phyloP scores from a whole-genome alignment of 169 alveolate genomes.

The Plasmodium yoelii region DNA sequence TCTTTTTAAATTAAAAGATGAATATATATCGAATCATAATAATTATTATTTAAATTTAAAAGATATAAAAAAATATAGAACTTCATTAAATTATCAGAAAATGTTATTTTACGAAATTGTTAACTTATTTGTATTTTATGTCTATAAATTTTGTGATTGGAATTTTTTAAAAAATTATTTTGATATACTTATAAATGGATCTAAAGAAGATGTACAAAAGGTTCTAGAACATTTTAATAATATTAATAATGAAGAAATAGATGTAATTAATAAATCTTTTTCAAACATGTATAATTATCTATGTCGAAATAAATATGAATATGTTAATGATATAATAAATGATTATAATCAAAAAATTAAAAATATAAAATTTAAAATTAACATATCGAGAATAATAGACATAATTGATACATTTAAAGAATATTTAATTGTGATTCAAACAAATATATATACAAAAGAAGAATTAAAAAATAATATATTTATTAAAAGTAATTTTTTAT shows the following conservation, averaged over 20 bases:
- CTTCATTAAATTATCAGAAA: constrained; percentile 27
- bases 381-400: constrained; percentile 18
- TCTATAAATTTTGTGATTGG: constrained; percentile 69
- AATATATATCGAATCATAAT: constrained; percentile 16
- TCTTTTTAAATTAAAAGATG: constrained; percentile 45
- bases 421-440: constrained; percentile 20
- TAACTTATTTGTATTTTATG: constrained; percentile 61
- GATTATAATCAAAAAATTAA: constrained; percentile 56
- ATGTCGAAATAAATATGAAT: constrained; percentile 27
- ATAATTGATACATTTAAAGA: constrained; percentile 69
- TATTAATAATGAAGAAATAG: constrained; percentile 35
- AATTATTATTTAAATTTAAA: constrained; percentile 32
- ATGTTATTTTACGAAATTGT: constrained; percentile 43
- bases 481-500: constrained; percentile 38
- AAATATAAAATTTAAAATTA: constrained; percentile 25
- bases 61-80: constrained; percentile 41
- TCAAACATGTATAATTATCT: constrained; percentile 60
- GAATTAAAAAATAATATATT: constrained; percentile 22
- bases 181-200: constrained; percentile 36
- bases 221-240: constrained; percentile 22
- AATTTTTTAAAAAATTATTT: constrained; percentile 52
- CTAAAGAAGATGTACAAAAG: background rate
- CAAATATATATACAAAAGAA: constrained; percentile 54
- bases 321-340: constrained; percentile 26
- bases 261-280: constrained; percentile 27